A percentile compares a stretch with the other conserved stretches of the same genome.
phyloP scores from a whole-genome alignment of 371 early-diverging fungal species.

The Gilbertella persicaria region DNA sequence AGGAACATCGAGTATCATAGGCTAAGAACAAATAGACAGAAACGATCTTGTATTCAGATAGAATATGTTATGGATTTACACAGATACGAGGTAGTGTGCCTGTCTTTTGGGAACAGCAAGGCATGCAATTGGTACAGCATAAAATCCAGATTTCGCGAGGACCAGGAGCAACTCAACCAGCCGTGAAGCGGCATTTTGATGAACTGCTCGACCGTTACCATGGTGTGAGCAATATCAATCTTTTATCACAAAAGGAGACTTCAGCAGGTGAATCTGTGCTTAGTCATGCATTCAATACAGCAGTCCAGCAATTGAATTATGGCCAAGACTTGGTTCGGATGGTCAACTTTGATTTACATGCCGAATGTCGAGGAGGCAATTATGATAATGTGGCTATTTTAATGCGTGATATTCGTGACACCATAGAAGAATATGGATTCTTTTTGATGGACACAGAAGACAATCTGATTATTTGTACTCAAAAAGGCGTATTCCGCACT shows the following conservation, averaged over 20 bases:
- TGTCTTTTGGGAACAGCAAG: slow-evolving; percentile 96
- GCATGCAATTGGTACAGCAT: slow-evolving; percentile 81
- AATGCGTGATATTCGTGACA: slow-evolving; percentile 47
- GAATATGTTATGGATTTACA: slow-evolving; percentile 67
- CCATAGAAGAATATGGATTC: slow-evolving; percentile 63
- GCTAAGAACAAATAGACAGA: slow-evolving; percentile 59
- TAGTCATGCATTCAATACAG: slow-evolving; percentile 66
- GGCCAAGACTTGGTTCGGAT: slow-evolving; percentile 42
- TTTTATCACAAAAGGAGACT: slow-evolving; percentile 72
- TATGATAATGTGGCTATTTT: slow-evolving; percentile 73
- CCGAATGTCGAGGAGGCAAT: slow-evolving; percentile 75
- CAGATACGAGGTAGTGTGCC: slow-evolving; percentile 96
- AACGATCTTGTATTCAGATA: slow-evolving; percentile 64
- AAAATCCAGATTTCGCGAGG: slow-evolving; percentile 78
- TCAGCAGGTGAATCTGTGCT: slow-evolving; percentile 72
- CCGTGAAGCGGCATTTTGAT: slow-evolving; percentile 81
- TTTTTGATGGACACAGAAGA: slow-evolving; percentile 65
- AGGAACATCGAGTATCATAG: too few relatives aligned
- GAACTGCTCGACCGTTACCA: slow-evolving; percentile 77
- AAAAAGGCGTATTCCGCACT: slow-evolving; percentile 85
- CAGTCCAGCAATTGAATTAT: slow-evolving; percentile 46
- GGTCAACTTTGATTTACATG: slow-evolving; percentile 85
- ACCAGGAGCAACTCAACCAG: slow-evolving; percentile 70
- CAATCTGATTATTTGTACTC: slow-evolving; percentile 58
- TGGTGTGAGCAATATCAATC: slow-evolving; percentile 78